Conservation (phyloP, 352 stramenopile genomes). For the Phytophthora tentaculata region DNA sequence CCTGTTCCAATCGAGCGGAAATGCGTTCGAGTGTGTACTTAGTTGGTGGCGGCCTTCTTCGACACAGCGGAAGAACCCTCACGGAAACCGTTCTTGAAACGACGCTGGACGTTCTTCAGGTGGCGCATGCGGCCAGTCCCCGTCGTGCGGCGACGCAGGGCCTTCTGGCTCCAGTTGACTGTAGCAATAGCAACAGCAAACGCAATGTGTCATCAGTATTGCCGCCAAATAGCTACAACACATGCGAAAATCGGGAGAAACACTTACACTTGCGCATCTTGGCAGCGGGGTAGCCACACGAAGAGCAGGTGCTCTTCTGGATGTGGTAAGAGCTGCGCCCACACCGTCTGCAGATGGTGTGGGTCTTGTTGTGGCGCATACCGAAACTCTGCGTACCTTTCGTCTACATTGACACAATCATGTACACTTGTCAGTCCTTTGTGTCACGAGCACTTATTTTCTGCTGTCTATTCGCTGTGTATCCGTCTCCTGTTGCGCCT, state of each 20-base stretch:
- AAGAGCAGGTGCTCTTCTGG: slow-evolving; percentile 99
- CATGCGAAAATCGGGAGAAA: neutral
- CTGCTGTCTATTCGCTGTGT: neutral
- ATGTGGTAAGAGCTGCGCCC: slow-evolving; percentile 99
- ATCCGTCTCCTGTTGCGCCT: slow-evolving; percentile 4
- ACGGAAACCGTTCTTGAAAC: slow-evolving; percentile 99
- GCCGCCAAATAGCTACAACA: slow-evolving; percentile 2
- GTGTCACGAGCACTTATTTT: neutral
- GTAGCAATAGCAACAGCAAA: slow-evolving; percentile 4
- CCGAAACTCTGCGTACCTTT: slow-evolving; percentile 99
- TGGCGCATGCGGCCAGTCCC: slow-evolving; percentile 98
- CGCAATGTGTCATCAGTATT: slow-evolving; percentile 3
- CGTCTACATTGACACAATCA: slow-evolving; percentile 86
- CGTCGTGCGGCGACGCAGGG: slow-evolving; percentile 95
- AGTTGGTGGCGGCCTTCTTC: slow-evolving; percentile 92
- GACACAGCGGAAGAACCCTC: slow-evolving; percentile 90
- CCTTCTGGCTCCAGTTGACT: slow-evolving; percentile 98
- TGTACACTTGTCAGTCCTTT: slow-evolving; percentile 25
- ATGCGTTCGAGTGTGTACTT: slow-evolving; percentile 42
- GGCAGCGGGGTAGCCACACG: slow-evolving; percentile 97
- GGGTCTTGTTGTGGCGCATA: slow-evolving; percentile 99
- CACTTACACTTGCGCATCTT: slow-evolving; percentile 97
- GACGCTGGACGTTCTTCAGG: slow-evolving; percentile 98
- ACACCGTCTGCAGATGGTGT: slow-evolving; percentile 99
- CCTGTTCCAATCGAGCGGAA: slow-evolving; percentile 28